Conservation (phyloP, 1,139 yeast species). For the Saccharomyces hybrid region DNA sequence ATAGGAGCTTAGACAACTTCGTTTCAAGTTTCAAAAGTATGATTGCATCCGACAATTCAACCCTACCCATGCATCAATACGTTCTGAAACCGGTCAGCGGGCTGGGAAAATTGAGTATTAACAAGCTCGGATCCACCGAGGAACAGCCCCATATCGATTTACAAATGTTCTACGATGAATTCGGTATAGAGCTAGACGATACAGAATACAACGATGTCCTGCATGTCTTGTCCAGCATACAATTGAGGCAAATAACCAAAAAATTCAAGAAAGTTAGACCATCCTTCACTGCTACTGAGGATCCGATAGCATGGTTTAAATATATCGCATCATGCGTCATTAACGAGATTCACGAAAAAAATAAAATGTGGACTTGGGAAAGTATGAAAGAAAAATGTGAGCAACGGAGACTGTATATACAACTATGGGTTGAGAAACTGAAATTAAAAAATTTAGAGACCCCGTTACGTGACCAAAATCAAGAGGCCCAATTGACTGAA, state of each 20-base stretch:
- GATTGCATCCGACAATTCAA: slow-evolving; percentile 31
- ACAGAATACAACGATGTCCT: slow-evolving; percentile 77
- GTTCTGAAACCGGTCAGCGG: slow-evolving; percentile 86
- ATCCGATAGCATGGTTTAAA: slow-evolving; percentile 74
- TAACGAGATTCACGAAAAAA: slow-evolving; percentile 71
- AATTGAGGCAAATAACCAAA: slow-evolving; percentile 68
- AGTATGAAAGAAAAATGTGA: slow-evolving; percentile 63
- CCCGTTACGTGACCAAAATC: slow-evolving; percentile 27
- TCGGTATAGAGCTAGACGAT: slow-evolving; percentile 76
- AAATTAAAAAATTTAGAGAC: slow-evolving; percentile 28
- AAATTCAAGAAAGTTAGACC: slow-evolving; percentile 73
- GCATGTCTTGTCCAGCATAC: slow-evolving; percentile 74
- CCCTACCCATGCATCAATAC: slow-evolving; percentile 44
- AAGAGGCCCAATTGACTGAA: slow-evolving; percentile 37
- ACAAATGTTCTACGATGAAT: slow-evolving; percentile 75
- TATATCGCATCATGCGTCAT: slow-evolving; percentile 70
- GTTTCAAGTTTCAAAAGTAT: slow-evolving; percentile 35
- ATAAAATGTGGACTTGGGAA: slow-evolving; percentile 86
- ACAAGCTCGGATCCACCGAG: slow-evolving; percentile 69
- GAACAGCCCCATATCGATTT: slow-evolving; percentile 65
- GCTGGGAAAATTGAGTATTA: slow-evolving; percentile 69
- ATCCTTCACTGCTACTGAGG: slow-evolving; percentile 45
- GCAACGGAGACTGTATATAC: slow-evolving; percentile 58
- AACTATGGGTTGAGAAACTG: slow-evolving; percentile 55
- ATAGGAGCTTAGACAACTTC: neutral